Percentiles rank a stretch among this genome's conserved stretches.
Evolutionary conservation across 164 flowering plant genomes (phyloP).

Genomic region (Liquidambar formosana): DNA sequence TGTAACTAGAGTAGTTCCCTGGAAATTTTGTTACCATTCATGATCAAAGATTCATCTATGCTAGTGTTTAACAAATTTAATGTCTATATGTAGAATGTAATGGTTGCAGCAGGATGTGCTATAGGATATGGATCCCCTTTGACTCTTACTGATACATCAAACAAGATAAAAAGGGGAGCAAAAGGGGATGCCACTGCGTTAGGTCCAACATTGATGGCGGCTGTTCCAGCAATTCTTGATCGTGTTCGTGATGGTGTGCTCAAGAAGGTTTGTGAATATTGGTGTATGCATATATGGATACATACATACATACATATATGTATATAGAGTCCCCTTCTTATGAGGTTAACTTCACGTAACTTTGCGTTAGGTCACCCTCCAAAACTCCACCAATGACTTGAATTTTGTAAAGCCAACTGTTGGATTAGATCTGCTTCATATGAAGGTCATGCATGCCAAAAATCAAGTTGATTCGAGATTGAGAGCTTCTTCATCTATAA

Average conservation of each 20-base stretch:
- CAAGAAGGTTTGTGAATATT: slow-evolving; percentile 61
- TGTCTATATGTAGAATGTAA: slow-evolving; percentile 49
- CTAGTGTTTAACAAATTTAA: not conserved
- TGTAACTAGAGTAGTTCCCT: not conserved
- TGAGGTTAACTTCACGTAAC: too few species aligned
- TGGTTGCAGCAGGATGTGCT: slow-evolving; percentile 70
- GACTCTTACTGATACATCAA: slow-evolving; percentile 93
- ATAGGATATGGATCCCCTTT: slow-evolving; percentile 96
- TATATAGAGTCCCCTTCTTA: not conserved
- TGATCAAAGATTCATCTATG: not conserved
- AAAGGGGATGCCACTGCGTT: slow-evolving; percentile 86
- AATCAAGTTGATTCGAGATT: too few species aligned
- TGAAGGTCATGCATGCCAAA: too few species aligned
- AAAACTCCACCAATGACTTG: too few species aligned
- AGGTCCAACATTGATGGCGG: slow-evolving; percentile 83
- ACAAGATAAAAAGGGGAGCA: slow-evolving; percentile 86
- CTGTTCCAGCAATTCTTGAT: slow-evolving; percentile 97
- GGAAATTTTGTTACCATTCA: not conserved
- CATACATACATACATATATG: not conserved
- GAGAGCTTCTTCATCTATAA: too few species aligned
- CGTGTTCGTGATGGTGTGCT: slow-evolving; percentile 95
- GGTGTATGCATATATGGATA: not conserved
- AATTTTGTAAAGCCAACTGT: too few species aligned
- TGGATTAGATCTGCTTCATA: too few species aligned
- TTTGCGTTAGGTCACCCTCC: too few species aligned